phyloP scores from a whole-genome alignment of 495 filamentous ascomycete genomes.

The Entonaema liquescens region DNA sequence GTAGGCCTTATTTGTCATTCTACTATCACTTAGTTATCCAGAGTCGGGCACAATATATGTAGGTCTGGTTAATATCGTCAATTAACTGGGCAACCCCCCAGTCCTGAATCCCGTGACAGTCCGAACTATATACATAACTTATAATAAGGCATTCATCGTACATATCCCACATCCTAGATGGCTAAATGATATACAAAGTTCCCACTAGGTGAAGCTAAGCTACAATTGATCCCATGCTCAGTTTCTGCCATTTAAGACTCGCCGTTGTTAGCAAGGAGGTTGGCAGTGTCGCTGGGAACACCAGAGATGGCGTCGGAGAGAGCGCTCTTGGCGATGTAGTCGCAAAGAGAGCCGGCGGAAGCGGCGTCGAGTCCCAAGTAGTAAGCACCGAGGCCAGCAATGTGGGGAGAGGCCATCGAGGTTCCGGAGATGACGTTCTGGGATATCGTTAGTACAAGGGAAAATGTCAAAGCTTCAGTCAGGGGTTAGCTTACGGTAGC shows the following conservation, averaged over 20 bases:
- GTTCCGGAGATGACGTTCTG: slow-evolving; percentile 54
- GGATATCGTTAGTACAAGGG: neutral
- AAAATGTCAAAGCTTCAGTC: neutral
- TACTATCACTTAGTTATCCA: too few relatives aligned
- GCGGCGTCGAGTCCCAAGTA: slow-evolving; percentile 53
- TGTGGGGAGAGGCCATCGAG: slow-evolving; percentile 65
- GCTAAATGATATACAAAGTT: neutral
- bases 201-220: neutral
- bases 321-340: slow-evolving; percentile 52
- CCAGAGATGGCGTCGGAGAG: slow-evolving; percentile 46
- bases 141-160: neutral
- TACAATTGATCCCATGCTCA: neutral
- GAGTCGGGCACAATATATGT: neutral
- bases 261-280: slow-evolving; percentile 62
- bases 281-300: slow-evolving; percentile 54
- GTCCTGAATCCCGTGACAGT: neutral
- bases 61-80: neutral
- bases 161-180: neutral
- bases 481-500: neutral
- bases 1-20: too few relatives aligned
- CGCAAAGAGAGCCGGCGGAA: slow-evolving; percentile 47
- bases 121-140: slow-evolving; percentile 1
- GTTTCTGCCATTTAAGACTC: slow-evolving; percentile 40
- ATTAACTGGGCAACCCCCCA: neutral
- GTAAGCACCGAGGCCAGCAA: slow-evolving; percentile 64